A percentile compares a stretch with the other conserved stretches of the same genome.
phyloP scores from a whole-genome alignment of 225 moss, liverwort and hornwort genomes.

The Straminergon stramineum region DNA sequence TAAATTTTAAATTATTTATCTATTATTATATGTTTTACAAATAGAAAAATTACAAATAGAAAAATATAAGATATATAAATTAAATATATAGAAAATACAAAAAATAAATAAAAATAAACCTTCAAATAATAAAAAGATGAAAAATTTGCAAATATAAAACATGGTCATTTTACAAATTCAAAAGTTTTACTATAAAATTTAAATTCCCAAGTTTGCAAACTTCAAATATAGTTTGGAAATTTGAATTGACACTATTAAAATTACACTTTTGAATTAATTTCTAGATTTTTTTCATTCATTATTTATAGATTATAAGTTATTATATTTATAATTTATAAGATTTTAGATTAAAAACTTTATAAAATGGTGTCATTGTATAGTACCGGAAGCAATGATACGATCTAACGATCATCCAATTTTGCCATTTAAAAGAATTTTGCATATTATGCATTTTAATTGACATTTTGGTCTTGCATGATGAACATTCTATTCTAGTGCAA shows the following conservation, averaged over 20 bases:
- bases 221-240: neutral
- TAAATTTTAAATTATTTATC: neutral
- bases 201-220: neutral
- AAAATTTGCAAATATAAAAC: neutral
- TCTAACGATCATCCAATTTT: too few relatives aligned
- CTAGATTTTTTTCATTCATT: neutral
- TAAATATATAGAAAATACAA: too few relatives aligned
- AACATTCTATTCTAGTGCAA: too few relatives aligned
- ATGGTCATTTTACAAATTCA: neutral
- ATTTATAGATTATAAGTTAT: neutral
- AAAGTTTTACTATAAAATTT: neutral
- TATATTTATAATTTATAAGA: neutral
- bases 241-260: neutral
- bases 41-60: neutral
- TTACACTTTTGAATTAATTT: neutral
- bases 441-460: too few relatives aligned
- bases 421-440: too few relatives aligned
- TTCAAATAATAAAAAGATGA: neutral
- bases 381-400: too few relatives aligned
- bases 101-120: neutral
- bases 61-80: neutral
- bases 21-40: neutral
- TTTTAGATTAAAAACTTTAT: too few relatives aligned
- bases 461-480: too few relatives aligned
- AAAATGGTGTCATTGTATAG: neutral